Percentiles rank a stretch among this genome's conserved stretches.
Conservation (phyloP, 495 filamentous ascomycete genomes). For the Podospora conica region DNA sequence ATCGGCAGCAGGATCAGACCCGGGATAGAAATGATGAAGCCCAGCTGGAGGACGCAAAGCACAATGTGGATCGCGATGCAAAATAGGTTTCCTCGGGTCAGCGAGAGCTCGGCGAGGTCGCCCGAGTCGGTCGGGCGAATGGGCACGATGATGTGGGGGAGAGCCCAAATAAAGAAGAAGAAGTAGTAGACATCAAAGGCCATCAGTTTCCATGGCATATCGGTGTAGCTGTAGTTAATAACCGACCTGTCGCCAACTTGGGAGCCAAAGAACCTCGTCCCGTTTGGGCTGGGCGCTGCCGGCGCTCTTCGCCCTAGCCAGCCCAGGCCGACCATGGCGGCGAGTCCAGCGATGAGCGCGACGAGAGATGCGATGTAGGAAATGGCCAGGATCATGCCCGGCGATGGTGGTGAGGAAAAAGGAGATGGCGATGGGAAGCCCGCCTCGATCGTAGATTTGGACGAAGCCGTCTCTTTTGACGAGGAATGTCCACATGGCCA, state of each 20-base stretch:
- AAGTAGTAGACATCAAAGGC: constrained; percentile 50
- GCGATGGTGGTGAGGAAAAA: not conserved
- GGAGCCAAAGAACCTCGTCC: constrained; percentile 41
- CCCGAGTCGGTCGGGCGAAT: constrained; percentile 43
- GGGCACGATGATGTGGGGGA: constrained; percentile 51
- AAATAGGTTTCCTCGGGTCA: constrained; percentile 42
- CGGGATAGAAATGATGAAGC: constrained; percentile 46
- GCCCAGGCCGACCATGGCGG: constrained; percentile 11
- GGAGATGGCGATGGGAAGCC: not conserved
- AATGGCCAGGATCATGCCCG: constrained; percentile 4
- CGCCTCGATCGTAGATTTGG: no score
- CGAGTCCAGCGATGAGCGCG: constrained; percentile 9
- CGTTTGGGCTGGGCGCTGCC: constrained; percentile 2
- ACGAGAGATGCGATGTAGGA: constrained; percentile 3
- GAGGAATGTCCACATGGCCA: not conserved
- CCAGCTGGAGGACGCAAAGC: constrained; percentile 46
- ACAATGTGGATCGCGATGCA: constrained; percentile 46
- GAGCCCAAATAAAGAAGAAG: constrained; percentile 41
- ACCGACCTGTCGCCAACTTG: constrained; percentile 45
- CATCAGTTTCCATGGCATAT: constrained; percentile 50
- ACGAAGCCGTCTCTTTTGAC: not conserved
- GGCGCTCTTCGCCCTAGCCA: constrained; percentile 5
- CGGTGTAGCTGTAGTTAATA: constrained; percentile 54
- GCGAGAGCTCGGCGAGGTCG: constrained; percentile 53
- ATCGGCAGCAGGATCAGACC: constrained; percentile 43